Conservation (phyloP, 2,329 filamentous ascomycete species). For the Cadophora sp. region DNA sequence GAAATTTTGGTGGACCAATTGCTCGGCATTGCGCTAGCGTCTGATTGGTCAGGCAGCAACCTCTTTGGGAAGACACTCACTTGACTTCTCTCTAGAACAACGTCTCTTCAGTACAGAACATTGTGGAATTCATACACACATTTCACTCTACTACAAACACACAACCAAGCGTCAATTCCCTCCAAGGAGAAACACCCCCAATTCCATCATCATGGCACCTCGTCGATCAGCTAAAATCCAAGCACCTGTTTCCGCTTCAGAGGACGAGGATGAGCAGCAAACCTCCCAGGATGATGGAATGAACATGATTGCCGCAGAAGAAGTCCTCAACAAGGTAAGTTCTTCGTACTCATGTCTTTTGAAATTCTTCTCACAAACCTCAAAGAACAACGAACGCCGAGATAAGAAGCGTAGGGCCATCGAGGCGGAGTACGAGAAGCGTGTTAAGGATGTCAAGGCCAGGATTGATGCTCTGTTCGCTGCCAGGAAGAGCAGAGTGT, state of each 20-base stretch:
- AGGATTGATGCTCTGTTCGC: conserved; percentile 39
- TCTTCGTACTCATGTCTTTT: neutral
- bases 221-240: conserved; percentile 26
- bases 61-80: neutral
- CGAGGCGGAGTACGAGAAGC: conserved; percentile 37
- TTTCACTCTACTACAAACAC: neutral
- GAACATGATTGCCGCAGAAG: conserved; percentile 31
- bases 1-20: conserved; percentile 34
- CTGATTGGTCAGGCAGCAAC: conserved; percentile 30
- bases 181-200: neutral
- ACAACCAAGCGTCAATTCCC: neutral
- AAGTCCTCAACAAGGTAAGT: conserved; percentile 33
- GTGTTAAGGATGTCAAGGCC: conserved; percentile 35
- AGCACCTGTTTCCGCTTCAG: conserved; percentile 17
- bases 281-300: conserved; percentile 28
- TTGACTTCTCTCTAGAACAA: neutral
- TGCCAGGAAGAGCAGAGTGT: conserved; percentile 39
- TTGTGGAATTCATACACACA: too few relatives aligned
- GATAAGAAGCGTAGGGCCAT: conserved; percentile 42
- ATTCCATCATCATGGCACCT: conserved; percentile 31
- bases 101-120: neutral
- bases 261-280: conserved; percentile 32
- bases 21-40: conserved; percentile 25
- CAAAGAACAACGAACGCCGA: conserved; percentile 39
- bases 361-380: neutral